These are phyloP conservation scores for Irineochytrium annulatum DNA, from an alignment of 192 early-diverging fungal species.

Conservation along the genomic window DNA sequence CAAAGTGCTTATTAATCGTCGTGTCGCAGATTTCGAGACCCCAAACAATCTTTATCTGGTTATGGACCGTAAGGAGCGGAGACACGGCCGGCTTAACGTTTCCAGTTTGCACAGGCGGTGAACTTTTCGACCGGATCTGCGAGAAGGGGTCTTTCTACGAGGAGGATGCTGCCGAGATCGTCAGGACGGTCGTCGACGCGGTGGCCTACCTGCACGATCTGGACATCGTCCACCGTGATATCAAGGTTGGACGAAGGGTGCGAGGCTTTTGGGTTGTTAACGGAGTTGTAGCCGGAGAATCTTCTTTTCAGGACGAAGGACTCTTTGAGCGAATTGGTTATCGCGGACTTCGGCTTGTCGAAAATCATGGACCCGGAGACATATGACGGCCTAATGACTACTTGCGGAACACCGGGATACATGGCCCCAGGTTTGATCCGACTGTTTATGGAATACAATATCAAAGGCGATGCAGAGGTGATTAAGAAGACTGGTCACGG, in stretches of 20 bases:
- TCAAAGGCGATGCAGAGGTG: conserved; percentile 66
- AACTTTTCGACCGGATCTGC: conserved; percentile 83
- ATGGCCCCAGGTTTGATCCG: conserved; percentile 76
- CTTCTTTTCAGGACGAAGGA: conserved; percentile 49
- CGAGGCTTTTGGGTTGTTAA: too few species aligned
- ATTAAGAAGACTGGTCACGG: conserved; percentile 48
- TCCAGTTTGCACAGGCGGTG: conserved; percentile 56
- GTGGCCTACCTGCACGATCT: conserved; percentile 73
- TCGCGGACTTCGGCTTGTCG: conserved; percentile 88
- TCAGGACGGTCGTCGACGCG: conserved; percentile 68
- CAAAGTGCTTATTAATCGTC: not conserved
- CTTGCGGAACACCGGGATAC: conserved; percentile 69
- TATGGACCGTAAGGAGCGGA: conserved; percentile 32
- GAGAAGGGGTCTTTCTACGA: conserved; percentile 63
- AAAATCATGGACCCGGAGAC: conserved; percentile 50
- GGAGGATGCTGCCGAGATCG: conserved; percentile 60
- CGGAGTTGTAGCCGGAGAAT: conserved; percentile 71
- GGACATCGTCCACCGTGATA: conserved; percentile 77
- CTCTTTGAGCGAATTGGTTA: conserved; percentile 65
- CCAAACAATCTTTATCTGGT: conserved; percentile 53
- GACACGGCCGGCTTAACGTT: not conserved
- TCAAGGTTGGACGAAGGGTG: conserved; percentile 57
- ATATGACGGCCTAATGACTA: conserved; percentile 49
- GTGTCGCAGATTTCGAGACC: conserved; percentile 44
- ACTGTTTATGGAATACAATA: conserved; percentile 28